Evolutionary conservation across 768 basidiomycete genomes (phyloP).

Genomic region (Galerina marginata): DNA sequence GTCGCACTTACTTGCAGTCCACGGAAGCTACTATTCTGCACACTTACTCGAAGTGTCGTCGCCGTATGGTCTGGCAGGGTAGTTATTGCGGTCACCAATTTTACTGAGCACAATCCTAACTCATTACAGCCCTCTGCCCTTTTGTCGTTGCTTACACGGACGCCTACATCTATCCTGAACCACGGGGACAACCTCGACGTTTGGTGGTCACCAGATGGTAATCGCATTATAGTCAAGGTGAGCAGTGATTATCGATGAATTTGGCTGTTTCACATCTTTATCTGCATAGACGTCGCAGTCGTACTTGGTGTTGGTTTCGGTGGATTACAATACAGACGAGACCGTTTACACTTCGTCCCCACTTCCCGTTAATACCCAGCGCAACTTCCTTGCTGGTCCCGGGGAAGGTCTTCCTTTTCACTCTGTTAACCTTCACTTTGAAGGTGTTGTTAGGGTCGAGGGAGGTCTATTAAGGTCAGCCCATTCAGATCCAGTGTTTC

Average conservation of each 20-base stretch:
- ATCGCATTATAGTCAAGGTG: conserved; percentile 81
- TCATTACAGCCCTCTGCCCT: conserved; percentile 67
- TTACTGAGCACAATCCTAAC: neutral
- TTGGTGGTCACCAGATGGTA: conserved; percentile 86
- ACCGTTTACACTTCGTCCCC: conserved; percentile 59
- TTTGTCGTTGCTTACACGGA: conserved; percentile 76
- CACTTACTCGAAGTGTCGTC: conserved; percentile 72
- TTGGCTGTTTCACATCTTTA: neutral
- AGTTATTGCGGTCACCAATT: conserved; percentile 1
- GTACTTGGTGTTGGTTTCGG: conserved; percentile 75
- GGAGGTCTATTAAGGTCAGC: conserved; percentile 72
- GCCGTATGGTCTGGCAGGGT: conserved; percentile 84
- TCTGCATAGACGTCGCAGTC: conserved; percentile 75
- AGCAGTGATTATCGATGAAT: conserved; percentile 23
- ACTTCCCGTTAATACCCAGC: conserved; percentile 59
- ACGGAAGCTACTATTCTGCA: conserved; percentile 78
- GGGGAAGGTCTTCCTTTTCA: conserved; percentile 80
- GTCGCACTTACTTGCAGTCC: conserved; percentile 68
- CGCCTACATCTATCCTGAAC: conserved; percentile 74
- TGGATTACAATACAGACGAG: conserved; percentile 62
- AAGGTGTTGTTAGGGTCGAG: conserved; percentile 82
- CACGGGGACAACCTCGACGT: conserved; percentile 82
- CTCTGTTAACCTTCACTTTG: conserved; percentile 71
- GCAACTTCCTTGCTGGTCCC: conserved; percentile 76
- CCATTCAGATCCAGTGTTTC: neutral